These are phyloP conservation scores for Trapa bicornis DNA, from an alignment of 345 rosid species.

Conservation along the genomic window DNA sequence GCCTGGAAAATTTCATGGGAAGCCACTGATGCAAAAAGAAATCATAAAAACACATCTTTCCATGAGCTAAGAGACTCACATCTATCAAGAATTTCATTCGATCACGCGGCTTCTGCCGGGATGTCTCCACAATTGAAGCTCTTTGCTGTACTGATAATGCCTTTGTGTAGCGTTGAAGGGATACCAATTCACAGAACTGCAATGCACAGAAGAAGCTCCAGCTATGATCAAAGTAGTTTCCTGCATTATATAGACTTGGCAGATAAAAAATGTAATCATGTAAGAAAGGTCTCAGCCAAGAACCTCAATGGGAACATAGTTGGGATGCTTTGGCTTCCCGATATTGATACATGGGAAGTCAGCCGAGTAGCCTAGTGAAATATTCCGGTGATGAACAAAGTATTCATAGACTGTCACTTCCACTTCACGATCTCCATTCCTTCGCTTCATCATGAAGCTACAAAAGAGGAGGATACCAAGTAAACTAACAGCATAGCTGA, in stretches of 20 bases:
- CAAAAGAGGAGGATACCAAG: background rate
- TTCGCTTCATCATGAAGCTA: conserved; percentile 53
- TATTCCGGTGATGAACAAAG: conserved; percentile 42
- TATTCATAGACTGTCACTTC: conserved; percentile 59
- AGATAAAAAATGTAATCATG: background rate
- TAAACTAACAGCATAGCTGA: no score
- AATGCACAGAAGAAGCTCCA: background rate
- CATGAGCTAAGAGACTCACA: conserved; percentile 23
- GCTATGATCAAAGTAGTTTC: background rate
- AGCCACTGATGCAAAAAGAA: background rate
- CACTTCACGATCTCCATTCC: conserved; percentile 24
- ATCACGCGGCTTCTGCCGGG: conserved; percentile 38
- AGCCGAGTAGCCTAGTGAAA: conserved; percentile 44
- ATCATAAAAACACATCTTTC: background rate
- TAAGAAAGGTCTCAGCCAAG: background rate
- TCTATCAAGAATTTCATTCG: conserved; percentile 24
- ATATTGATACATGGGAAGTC: conserved; percentile 85
- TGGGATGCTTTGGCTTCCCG: conserved; percentile 83
- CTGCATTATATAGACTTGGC: background rate
- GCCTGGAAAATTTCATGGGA: conserved; percentile 31
- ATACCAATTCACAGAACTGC: conserved; percentile 64
- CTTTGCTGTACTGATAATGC: conserved; percentile 26
- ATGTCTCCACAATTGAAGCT: conserved; percentile 30
- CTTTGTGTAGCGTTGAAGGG: conserved; percentile 43
- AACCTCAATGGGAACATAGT: conserved; percentile 74